These are phyloP conservation scores for Tetrapisispora taiwanensis DNA, from an alignment of 805 yeast genomes.

Conservation along the genomic window DNA sequence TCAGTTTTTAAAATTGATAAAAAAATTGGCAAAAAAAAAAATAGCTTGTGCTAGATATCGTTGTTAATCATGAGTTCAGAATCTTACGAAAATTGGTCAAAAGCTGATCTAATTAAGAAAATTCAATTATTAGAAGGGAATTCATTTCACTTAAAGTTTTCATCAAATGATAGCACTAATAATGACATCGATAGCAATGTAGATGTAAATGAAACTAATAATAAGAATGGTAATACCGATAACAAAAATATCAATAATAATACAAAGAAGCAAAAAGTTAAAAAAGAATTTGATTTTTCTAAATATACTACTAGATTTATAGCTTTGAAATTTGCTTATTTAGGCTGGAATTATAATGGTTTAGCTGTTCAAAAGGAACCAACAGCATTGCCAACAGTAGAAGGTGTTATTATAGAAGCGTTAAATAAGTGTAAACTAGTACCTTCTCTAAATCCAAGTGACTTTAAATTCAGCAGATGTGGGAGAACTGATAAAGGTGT, in stretches of 20 bases:
- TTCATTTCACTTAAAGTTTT: neutral
- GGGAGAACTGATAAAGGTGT: constrained; percentile 95
- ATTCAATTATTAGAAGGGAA: neutral
- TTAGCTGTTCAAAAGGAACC: constrained; percentile 70
- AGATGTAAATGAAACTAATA: too few species aligned
- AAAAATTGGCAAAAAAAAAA: too few species aligned
- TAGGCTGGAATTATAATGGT: constrained; percentile 94
- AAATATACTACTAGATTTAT: constrained; percentile 55
- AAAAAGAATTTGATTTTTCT: constrained; percentile 53
- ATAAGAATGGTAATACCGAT: neutral
- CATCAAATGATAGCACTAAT: neutral
- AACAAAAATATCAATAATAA: neutral
- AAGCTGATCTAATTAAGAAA: neutral
- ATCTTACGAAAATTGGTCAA: neutral
- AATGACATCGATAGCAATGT: too few species aligned
- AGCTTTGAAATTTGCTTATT: constrained; percentile 75
- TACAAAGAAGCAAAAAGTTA: constrained; percentile 9
- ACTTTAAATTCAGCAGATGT: constrained; percentile 74
- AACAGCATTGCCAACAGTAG: constrained; percentile 81
- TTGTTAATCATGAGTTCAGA: neutral
- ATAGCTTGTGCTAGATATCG: too few species aligned
- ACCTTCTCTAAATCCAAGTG: constrained; percentile 45
- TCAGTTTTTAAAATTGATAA: too few species aligned
- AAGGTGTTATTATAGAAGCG: constrained; percentile 64
- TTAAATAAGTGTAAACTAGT: constrained; percentile 58